Evolutionary conservation across 2,329 filamentous ascomycete genomes (phyloP).

Genomic region (Fusarium penzigii): DNA sequence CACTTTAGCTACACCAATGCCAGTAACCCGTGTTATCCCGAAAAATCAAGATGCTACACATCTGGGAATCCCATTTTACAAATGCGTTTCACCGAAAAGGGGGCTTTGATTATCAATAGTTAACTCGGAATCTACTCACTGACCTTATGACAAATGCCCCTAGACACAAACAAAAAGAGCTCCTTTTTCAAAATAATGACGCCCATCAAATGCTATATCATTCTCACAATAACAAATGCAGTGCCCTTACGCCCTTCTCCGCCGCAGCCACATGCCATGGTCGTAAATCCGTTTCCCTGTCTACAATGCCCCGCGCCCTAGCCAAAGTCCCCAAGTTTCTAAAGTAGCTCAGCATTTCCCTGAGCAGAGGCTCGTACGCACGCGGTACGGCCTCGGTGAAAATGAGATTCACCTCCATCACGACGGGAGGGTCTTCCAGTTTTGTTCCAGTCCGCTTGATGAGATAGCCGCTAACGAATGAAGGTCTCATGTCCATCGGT

Average conservation of each 20-base stretch:
- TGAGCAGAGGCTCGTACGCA: conserved; percentile 63
- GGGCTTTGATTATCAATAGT: too few species aligned
- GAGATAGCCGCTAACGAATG: conserved; percentile 65
- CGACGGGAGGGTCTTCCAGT: conserved; percentile 57
- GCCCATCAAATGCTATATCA: conserved; percentile 16
- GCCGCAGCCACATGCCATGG: conserved; percentile 79
- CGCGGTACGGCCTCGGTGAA: conserved; percentile 53
- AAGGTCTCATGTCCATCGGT: conserved; percentile 55
- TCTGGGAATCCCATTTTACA: too few species aligned
- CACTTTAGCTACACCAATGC: too few species aligned
- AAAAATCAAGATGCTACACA: too few species aligned
- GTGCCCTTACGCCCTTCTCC: conserved; percentile 65
- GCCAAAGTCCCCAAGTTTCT: conserved; percentile 69
- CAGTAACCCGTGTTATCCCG: too few species aligned
- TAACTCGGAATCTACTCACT: too few species aligned
- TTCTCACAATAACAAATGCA: conserved; percentile 64
- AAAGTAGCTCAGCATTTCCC: conserved; percentile 71
- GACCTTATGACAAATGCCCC: too few species aligned
- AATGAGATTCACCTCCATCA: conserved; percentile 67
- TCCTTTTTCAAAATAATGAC: conserved; percentile 11
- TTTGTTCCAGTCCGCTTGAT: conserved; percentile 62
- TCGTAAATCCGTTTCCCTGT: conserved; percentile 60
- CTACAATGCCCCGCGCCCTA: conserved; percentile 63
- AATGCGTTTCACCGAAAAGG: too few species aligned
- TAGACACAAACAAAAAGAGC: conserved; percentile 4